Conservation (phyloP, 306 rosid species). For the Pyrus pyrifolia region DNA sequence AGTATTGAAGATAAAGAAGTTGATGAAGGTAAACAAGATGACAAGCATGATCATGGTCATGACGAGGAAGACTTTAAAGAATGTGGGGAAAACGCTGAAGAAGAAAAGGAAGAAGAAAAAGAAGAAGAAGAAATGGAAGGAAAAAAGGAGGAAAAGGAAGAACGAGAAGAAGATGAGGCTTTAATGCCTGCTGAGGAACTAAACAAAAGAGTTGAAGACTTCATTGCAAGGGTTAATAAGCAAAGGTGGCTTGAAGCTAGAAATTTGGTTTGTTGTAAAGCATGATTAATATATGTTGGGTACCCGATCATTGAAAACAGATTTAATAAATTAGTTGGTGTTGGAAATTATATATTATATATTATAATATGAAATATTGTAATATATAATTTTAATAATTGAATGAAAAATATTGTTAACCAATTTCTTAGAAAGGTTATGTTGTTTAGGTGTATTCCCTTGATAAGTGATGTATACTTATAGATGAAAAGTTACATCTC, state of each 20-base stretch:
- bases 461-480: no score
- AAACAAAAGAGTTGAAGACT: conserved; percentile 37
- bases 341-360: no score
- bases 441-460: no score
- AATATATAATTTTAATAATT: no score
- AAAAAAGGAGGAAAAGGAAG: not conserved
- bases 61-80: conserved; percentile 8
- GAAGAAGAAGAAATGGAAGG: not conserved
- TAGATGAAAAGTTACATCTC: no score
- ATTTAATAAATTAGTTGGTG: not conserved
- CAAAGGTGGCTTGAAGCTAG: conserved; percentile 42
- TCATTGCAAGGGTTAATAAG: conserved; percentile 42
- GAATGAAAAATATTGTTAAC: no score
- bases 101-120: not conserved
- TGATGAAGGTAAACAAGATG: not conserved
- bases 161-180: conserved; percentile 2
- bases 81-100: not conserved
- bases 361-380: no score
- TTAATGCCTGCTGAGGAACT: conserved; percentile 35
- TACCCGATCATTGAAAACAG: not conserved
- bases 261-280: not conserved
- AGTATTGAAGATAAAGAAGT: conserved; percentile 3
- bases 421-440: no score
- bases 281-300: conserved; percentile 1
- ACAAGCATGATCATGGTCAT: not conserved